Conservation (phyloP, 2,329 filamentous ascomycete species). For the Hypocreales sp. region DNA sequence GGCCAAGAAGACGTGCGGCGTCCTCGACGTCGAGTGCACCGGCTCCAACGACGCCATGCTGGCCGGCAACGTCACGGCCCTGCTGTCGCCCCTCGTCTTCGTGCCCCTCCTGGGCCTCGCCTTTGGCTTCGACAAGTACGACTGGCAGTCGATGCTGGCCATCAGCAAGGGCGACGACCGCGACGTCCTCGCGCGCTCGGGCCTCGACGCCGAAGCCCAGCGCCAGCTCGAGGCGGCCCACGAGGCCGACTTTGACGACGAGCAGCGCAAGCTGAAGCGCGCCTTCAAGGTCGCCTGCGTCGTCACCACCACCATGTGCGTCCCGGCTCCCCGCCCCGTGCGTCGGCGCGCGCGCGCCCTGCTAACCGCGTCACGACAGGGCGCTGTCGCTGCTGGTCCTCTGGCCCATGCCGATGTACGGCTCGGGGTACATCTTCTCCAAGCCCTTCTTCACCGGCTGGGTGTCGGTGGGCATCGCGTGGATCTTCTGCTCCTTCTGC, state of each 20-base stretch:
- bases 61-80: slow-evolving; percentile 69
- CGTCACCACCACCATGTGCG: slow-evolving; percentile 16
- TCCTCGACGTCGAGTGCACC: slow-evolving; percentile 56
- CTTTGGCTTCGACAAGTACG: slow-evolving; percentile 51
- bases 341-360: background rate
- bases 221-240: slow-evolving; percentile 6
- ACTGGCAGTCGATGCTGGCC: slow-evolving; percentile 69
- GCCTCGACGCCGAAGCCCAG: slow-evolving; percentile 23
- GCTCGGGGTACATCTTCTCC: slow-evolving; percentile 50
- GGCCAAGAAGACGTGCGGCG: slow-evolving; percentile 51
- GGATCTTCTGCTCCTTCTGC: slow-evolving; percentile 54
- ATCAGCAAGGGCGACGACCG: slow-evolving; percentile 70
- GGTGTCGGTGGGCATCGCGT: slow-evolving; percentile 55
- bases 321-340: background rate
- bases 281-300: slow-evolving; percentile 31
- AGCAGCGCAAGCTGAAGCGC: slow-evolving; percentile 33
- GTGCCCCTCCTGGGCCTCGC: slow-evolving; percentile 60
- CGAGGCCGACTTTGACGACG: slow-evolving; percentile 22
- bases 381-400: slow-evolving; percentile 61
- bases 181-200: slow-evolving; percentile 47
- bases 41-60: slow-evolving; percentile 79
- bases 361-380: slow-evolving; percentile 6
- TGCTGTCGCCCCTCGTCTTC: slow-evolving; percentile 62
- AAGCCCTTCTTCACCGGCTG: slow-evolving; percentile 56
- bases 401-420: slow-evolving; percentile 91